Percentiles rank a stretch among this genome's conserved stretches.
Evolutionary conservation across 768 basidiomycete genomes (phyloP).

Genomic region (Russula lepida): DNA sequence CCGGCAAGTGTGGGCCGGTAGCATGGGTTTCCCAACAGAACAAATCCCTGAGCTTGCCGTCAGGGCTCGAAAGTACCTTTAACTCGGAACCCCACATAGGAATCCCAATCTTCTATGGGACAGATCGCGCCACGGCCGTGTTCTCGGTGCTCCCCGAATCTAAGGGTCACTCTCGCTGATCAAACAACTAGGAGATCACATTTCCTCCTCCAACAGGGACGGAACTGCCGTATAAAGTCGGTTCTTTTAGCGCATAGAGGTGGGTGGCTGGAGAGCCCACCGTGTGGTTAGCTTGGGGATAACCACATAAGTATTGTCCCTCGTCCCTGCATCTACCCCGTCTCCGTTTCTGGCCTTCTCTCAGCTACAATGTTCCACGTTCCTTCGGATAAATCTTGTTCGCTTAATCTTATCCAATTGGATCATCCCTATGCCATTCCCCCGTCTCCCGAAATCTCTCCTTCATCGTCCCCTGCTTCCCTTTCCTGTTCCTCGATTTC

Average conservation of each 20-base stretch:
- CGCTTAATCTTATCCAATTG: conserved; percentile 4
- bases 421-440: background rate
- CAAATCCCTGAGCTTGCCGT: background rate
- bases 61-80: background rate
- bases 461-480: conserved; percentile 9
- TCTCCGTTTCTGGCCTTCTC: background rate
- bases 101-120: conserved; percentile 5
- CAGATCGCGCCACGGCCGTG: conserved; percentile 16
- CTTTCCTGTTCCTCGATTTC: conserved; percentile 8
- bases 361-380: conserved; percentile 6
- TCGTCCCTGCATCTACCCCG: background rate
- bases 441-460: background rate
- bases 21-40: background rate
- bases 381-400: background rate
- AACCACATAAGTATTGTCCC: background rate
- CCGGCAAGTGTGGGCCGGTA: background rate
- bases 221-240: background rate
- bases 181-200: conserved; percentile 11
- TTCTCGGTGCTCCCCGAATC: conserved; percentile 9
- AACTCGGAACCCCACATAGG: background rate
- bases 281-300: conserved; percentile 3
- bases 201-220: conserved; percentile 5
- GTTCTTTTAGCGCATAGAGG: background rate
- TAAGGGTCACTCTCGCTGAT: conserved; percentile 15
- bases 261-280: background rate